These are phyloP conservation scores for Tripidium arundinaceum DNA, from an alignment of 202 grass and related monocot genomes.

Conservation along the genomic window DNA sequence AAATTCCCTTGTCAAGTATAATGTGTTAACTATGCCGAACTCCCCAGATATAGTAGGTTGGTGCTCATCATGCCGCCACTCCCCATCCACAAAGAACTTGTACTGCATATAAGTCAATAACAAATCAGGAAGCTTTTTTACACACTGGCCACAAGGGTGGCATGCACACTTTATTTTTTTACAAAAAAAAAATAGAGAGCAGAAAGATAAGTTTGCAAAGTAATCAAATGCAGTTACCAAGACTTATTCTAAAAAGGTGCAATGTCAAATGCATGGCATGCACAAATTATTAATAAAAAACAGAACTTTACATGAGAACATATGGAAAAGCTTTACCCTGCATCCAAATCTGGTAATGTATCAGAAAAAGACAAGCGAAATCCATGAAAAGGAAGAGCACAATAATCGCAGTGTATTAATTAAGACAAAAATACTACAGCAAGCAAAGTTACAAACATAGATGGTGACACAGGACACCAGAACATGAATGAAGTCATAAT, in stretches of 20 bases:
- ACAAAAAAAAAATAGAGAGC: not conserved
- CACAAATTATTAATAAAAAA: not conserved
- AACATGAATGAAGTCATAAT: not conserved
- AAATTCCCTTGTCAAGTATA: conserved; percentile 50
- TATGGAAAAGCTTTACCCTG: not conserved
- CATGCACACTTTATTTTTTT: not conserved
- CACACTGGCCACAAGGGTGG: not conserved
- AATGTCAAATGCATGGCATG: not conserved
- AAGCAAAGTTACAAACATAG: not conserved
- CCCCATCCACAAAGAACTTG: conserved; percentile 95
- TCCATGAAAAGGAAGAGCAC: not conserved
- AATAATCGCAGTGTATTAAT: not conserved
- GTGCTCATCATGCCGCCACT: conserved; percentile 84
- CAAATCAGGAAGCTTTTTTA: conserved; percentile 15
- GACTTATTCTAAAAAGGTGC: not conserved
- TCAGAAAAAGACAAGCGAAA: not conserved
- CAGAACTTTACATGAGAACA: not conserved
- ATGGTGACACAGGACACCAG: not conserved
- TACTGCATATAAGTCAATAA: conserved; percentile 67
- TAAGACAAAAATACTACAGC: not conserved
- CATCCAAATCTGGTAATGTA: not conserved
- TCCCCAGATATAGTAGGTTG: conserved; percentile 59
- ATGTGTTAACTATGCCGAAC: conserved; percentile 80
- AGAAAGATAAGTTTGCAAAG: not conserved
- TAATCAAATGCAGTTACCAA: not conserved